Evolutionary conservation across 2,329 filamentous ascomycete genomes (phyloP).

Genomic region (Ophiostoma populinum): DNA sequence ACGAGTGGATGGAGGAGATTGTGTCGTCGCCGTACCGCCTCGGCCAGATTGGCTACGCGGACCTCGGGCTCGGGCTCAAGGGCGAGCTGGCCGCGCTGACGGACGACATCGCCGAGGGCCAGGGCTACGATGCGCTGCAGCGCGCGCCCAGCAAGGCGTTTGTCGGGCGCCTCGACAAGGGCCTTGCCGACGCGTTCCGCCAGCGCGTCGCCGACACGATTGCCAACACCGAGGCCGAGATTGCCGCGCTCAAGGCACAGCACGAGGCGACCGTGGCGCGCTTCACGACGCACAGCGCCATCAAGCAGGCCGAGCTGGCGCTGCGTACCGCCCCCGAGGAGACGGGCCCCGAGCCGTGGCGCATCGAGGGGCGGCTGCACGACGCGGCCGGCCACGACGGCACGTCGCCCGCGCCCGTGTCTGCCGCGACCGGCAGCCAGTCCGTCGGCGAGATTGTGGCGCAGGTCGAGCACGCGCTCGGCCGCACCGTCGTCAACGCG

Average conservation of each 20-base stretch:
- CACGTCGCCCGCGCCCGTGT: slow-evolving; percentile 12
- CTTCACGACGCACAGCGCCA: slow-evolving; percentile 50
- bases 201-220: slow-evolving; percentile 59
- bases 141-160: slow-evolving; percentile 39
- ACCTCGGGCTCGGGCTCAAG: slow-evolving; percentile 69
- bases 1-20: slow-evolving; percentile 98
- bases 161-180: slow-evolving; percentile 50
- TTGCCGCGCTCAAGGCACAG: slow-evolving; percentile 65
- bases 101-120: slow-evolving; percentile 63
- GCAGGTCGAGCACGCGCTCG: slow-evolving; percentile 55
- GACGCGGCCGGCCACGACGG: slow-evolving; percentile 16
- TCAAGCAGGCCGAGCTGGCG: slow-evolving; percentile 60
- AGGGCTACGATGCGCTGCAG: slow-evolving; percentile 29
- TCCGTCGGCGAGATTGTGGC: slow-evolving; percentile 57
- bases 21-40: slow-evolving; percentile 79
- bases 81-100: slow-evolving; percentile 72
- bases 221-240: slow-evolving; percentile 58
- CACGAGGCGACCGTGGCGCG: slow-evolving; percentile 62
- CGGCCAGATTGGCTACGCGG: slow-evolving; percentile 68
- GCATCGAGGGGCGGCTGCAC: slow-evolving; percentile 40
- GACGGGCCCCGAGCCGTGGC: slow-evolving; percentile 42
- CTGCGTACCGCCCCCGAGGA: slow-evolving; percentile 50
- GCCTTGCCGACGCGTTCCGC: slow-evolving; percentile 70
- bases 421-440: slow-evolving; percentile 15
- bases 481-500: slow-evolving; percentile 46